Evolutionary conservation across 352 stramenopile species (phyloP).

Genomic region (Globisporangium mamillatum): DNA sequence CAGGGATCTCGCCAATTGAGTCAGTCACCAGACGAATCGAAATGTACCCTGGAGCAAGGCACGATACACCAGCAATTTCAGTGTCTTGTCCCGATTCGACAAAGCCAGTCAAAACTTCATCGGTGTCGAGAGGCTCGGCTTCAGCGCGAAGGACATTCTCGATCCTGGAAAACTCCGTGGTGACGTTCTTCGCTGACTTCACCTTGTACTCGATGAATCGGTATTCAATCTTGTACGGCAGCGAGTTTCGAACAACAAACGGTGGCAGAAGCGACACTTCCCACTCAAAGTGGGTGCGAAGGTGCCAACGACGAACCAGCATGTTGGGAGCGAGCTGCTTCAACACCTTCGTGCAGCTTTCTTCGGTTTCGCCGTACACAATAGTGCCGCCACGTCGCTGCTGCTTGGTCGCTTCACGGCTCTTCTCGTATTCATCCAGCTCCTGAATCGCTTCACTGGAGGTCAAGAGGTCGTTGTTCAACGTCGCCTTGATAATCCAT

Average conservation of each 20-base stretch:
- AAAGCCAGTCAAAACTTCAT: conserved; percentile 42
- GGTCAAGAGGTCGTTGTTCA: conserved; percentile 79
- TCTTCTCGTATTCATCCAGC: conserved; percentile 51
- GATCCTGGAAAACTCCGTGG: conserved; percentile 56
- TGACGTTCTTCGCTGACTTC: conserved; percentile 46
- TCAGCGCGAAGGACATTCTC: conserved; percentile 49
- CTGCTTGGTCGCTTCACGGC: conserved; percentile 42
- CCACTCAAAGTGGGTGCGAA: conserved; percentile 79
- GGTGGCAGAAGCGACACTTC: conserved; percentile 70
- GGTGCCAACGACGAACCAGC: conserved; percentile 68
- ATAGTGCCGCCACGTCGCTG: conserved; percentile 65
- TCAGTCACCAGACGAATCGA: conserved; percentile 54
- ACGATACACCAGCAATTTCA: conserved; percentile 74
- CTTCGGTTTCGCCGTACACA: conserved; percentile 71
- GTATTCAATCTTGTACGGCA: conserved; percentile 85
- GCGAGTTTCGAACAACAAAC: conserved; percentile 86
- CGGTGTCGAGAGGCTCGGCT: conserved; percentile 22
- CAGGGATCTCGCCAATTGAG: conserved; percentile 19
- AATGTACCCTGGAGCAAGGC: conserved; percentile 68
- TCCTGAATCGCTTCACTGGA: conserved; percentile 52
- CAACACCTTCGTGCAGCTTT: conserved; percentile 69
- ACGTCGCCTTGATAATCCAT: conserved; percentile 69
- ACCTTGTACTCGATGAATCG: conserved; percentile 82
- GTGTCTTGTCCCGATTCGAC: conserved; percentile 71
- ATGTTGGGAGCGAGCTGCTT: conserved; percentile 74